Evolutionary conservation across 2,329 filamentous ascomycete genomes (phyloP), one percentile per base, ranked within the genome.

Genomic region (Fusarium sarcochroum): DNA sequence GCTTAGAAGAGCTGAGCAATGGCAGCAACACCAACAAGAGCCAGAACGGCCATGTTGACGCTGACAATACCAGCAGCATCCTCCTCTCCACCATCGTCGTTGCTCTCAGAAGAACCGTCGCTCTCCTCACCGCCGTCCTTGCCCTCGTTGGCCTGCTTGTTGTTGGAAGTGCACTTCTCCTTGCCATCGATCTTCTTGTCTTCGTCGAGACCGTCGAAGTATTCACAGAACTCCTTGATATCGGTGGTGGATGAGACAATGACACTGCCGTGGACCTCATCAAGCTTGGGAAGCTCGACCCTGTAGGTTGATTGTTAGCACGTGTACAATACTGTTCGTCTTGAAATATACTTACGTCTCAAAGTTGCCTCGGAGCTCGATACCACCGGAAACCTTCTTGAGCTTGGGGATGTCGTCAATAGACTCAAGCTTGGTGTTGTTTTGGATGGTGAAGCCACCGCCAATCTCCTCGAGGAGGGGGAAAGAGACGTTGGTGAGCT

Each of bases 361-460:
- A 81, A 98, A 97, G 84, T 89, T 91, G 76, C 96, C 96, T 74
- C 90, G 90, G 79, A 97, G 89, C 79, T 93, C 91, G 76, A 98
- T 85, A 75, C 93, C 93, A 82, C 94, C 95, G 69, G 85, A 87
- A 61, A 98, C 88, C 56, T 83, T 87, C 76, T 87, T 77, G 27
- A 99, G 87, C 69, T 84, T 78, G 65, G 87, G 85, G 82, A 98
- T 92, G 34, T 88, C 89, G 69, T 87, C 80, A 58, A 98, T 85
- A 63, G 83, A 78, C 58, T 81, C 73, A 34, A 98, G 87, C 57
- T 85, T 83, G 64, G 93, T 93, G 90, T 98, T 98, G 89, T 97
- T 97, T 81, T 92, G 91, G 76, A 99, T 89, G 73, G 91, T 89
- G 78, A 97, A 88, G 78, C 91, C 93, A 83, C 93, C 94, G 72